A percentile compares a stretch with the other conserved stretches of the same genome.
Evolutionary conservation across 108 stramenopile genomes (phyloP).

Genomic region (Cyclostephanos tholiformis): DNA sequence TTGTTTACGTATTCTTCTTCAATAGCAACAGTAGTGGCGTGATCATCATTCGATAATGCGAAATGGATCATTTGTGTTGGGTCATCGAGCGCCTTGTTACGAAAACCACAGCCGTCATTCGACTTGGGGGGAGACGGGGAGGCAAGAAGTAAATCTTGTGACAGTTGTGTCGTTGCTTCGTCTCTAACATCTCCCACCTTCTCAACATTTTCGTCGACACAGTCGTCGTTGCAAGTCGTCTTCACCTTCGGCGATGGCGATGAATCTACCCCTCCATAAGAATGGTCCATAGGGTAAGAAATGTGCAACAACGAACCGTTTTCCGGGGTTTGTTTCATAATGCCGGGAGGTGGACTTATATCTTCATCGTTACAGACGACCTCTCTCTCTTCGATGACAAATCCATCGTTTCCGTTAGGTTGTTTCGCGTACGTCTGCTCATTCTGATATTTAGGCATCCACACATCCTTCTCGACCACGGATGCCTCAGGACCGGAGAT

Average conservation of each 20-base stretch:
- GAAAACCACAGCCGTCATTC: not conserved
- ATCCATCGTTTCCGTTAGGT: not conserved
- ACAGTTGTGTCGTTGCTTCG: constrained; percentile 19
- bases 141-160: constrained; percentile 36
- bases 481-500: not conserved
- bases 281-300: constrained; percentile 40
- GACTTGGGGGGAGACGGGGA: not conserved
- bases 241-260: constrained; percentile 2
- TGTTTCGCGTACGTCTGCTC: not conserved
- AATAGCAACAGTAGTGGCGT: not conserved
- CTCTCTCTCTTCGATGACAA: not conserved
- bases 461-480: not conserved
- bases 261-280: not conserved
- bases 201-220: not conserved
- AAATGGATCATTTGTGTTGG: not conserved
- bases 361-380: not conserved
- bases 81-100: not conserved
- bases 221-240: not conserved
- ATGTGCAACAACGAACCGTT: constrained; percentile 18
- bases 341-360: not conserved
- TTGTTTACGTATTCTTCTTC: not conserved
- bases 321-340: constrained; percentile 38
- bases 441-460: not conserved
- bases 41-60: not conserved
- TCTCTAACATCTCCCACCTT: constrained; percentile 1